These are phyloP conservation scores for Aspergillus sp. DNA, from an alignment of 2,329 filamentous ascomycete species.

Conservation along the genomic window DNA sequence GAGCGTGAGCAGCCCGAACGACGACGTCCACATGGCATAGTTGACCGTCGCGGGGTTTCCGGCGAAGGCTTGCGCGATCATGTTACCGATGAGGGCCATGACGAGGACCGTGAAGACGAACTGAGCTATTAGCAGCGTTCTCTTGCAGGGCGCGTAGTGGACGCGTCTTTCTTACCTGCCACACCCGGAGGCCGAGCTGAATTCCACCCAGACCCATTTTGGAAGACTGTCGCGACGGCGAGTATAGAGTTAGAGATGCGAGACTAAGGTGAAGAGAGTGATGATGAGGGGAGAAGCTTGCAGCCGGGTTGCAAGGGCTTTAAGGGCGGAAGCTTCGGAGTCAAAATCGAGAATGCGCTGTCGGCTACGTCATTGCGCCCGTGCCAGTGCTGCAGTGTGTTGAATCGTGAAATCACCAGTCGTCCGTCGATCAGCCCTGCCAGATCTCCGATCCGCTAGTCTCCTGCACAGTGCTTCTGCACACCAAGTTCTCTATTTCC, in stretches of 20 bases:
- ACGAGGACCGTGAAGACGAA: conserved; percentile 61
- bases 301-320: conserved; percentile 13
- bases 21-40: conserved; percentile 48
- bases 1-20: conserved; percentile 49
- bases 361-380: conserved; percentile 32
- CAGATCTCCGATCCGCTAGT: background rate
- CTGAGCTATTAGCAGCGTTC: conserved; percentile 35
- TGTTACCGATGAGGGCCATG: conserved; percentile 63
- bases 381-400: conserved; percentile 10
- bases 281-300: background rate
- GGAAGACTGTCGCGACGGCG: conserved; percentile 1
- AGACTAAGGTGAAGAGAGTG: conserved; percentile 6
- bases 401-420: conserved; percentile 27
- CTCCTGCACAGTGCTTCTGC: too few species aligned
- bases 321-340: conserved; percentile 33
- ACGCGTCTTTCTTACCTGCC: conserved; percentile 27
- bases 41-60: conserved; percentile 60
- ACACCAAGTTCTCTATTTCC: too few species aligned
- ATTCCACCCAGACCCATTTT: conserved; percentile 28
- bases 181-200: conserved; percentile 32
- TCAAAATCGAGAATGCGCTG: background rate
- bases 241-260: background rate
- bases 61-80: conserved; percentile 53
- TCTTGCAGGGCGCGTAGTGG: background rate
- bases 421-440: conserved; percentile 9